These are phyloP conservation scores for Crithidia sp. DNA, from an alignment of 208 protist genomes.

Conservation along the genomic window DNA sequence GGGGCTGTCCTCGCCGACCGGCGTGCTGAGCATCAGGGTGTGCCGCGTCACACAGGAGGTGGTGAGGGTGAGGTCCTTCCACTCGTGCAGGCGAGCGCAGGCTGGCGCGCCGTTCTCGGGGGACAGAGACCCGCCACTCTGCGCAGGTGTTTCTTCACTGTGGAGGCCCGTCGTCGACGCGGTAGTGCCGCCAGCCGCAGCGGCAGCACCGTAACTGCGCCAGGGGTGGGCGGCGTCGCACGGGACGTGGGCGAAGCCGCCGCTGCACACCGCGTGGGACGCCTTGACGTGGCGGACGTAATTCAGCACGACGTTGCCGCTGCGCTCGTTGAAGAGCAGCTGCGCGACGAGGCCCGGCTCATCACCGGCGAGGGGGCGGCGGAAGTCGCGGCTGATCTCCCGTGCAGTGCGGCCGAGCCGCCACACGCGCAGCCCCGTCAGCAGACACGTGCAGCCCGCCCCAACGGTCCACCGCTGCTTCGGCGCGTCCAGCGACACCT, in stretches of 20 bases:
- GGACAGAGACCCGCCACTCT: neutral
- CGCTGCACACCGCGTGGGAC: slow-evolving; percentile 63
- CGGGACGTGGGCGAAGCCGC: slow-evolving; percentile 46
- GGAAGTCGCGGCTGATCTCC: slow-evolving; percentile 81
- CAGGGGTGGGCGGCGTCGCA: slow-evolving; percentile 52
- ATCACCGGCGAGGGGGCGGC: slow-evolving; percentile 60
- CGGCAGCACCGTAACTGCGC: slow-evolving; percentile 20
- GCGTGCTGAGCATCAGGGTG: slow-evolving; percentile 37
- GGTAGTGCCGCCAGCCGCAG: no score
- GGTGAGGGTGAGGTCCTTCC: slow-evolving; percentile 38
- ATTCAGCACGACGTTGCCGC: slow-evolving; percentile 88
- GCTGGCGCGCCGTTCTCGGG: slow-evolving; percentile 18
- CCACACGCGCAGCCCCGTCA: slow-evolving; percentile 89
- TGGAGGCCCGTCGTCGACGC: slow-evolving; percentile 11
- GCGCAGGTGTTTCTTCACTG: neutral
- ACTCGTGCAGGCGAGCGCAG: slow-evolving; percentile 45
- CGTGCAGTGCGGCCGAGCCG: slow-evolving; percentile 49
- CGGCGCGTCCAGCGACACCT: slow-evolving; percentile 77
- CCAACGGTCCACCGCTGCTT: slow-evolving; percentile 84
- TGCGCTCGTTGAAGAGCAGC: slow-evolving; percentile 82
- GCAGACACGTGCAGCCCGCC: slow-evolving; percentile 68
- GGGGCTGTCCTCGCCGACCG: slow-evolving; percentile 32
- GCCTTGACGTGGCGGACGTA: slow-evolving; percentile 44
- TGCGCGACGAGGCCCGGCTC: slow-evolving; percentile 82
- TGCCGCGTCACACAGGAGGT: slow-evolving; percentile 35